A percentile compares a stretch with the other conserved stretches of the same genome.
Evolutionary conservation across 2,329 filamentous ascomycete genomes (phyloP).

Genomic region (Nakataea oryzae): DNA sequence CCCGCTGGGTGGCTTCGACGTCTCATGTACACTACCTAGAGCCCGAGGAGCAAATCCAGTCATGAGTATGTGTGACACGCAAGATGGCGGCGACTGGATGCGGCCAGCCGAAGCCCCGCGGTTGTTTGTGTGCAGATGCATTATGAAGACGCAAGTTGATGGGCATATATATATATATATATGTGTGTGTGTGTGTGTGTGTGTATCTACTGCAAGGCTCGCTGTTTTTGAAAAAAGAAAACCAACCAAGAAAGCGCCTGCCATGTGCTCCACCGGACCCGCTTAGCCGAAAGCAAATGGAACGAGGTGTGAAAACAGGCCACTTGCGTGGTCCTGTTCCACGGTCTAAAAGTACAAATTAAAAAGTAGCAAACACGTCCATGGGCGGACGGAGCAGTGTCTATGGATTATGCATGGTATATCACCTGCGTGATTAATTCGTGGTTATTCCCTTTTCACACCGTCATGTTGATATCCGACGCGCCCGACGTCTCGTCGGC

Average conservation of each 20-base stretch:
- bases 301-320: not conserved
- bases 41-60: not conserved
- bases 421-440: not conserved
- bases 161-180: too few relatives aligned
- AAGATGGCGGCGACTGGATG: not conserved
- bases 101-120: too few relatives aligned
- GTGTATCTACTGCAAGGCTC: not conserved
- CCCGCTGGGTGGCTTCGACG: not conserved
- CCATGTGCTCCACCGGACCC: not conserved
- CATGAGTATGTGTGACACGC: not conserved
- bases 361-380: not conserved
- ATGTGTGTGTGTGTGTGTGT: too few relatives aligned
- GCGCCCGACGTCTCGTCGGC: constrained; percentile 2
- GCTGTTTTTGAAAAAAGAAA: not conserved
- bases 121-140: not conserved
- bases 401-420: not conserved
- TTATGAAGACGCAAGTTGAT: not conserved
- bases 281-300: not conserved
- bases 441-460: not conserved
- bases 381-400: not conserved
- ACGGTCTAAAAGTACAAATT: not conserved
- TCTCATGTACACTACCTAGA: not conserved
- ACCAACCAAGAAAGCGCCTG: not conserved
- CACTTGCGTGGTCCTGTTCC: not conserved
- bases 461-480: not conserved